These are phyloP conservation scores for Trichoderma simmonsii DNA, from an alignment of 2,329 filamentous ascomycete species.

Conservation along the genomic window DNA sequence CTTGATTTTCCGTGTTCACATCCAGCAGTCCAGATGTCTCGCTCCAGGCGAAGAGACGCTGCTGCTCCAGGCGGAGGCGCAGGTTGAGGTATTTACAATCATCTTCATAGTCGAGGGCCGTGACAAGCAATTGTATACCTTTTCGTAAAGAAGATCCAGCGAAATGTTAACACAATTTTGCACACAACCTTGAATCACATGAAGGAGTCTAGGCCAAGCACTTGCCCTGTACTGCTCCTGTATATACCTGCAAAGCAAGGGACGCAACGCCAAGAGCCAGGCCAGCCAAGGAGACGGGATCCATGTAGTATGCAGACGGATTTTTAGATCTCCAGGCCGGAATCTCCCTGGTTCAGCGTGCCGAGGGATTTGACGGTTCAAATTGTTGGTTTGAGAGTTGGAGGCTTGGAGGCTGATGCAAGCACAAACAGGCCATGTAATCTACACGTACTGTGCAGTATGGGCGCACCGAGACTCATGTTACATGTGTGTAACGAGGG, in stretches of 20 bases:
- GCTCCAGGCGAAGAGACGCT: conserved; percentile 48
- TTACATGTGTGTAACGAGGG: conserved; percentile 9
- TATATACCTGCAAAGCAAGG: no score
- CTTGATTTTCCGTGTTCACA: conserved; percentile 39
- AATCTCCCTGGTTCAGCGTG: not conserved
- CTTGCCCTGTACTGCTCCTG: conserved; percentile 29
- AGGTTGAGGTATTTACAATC: conserved; percentile 48
- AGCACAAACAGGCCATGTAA: not conserved
- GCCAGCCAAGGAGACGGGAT: conserved; percentile 42
- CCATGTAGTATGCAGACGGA: conserved; percentile 31
- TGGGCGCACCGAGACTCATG: not conserved
- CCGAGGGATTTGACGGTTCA: not conserved
- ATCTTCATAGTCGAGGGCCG: conserved; percentile 46
- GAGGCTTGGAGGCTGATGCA: not conserved
- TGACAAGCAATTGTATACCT: conserved; percentile 48
- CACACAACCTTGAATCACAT: not conserved
- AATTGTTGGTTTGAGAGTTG: no score
- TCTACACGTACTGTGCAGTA: not conserved
- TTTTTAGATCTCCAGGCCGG: not conserved
- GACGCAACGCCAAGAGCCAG: conserved; percentile 45
- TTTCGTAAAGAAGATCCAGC: not conserved
- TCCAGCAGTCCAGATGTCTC: conserved; percentile 48
- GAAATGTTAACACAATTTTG: not conserved
- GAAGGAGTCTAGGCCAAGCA: not conserved
- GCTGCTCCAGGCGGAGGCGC: conserved; percentile 48